These are phyloP conservation scores for Elsinoe necatrix DNA, from an alignment of 2,329 filamentous ascomycete genomes.

Conservation along the genomic window DNA sequence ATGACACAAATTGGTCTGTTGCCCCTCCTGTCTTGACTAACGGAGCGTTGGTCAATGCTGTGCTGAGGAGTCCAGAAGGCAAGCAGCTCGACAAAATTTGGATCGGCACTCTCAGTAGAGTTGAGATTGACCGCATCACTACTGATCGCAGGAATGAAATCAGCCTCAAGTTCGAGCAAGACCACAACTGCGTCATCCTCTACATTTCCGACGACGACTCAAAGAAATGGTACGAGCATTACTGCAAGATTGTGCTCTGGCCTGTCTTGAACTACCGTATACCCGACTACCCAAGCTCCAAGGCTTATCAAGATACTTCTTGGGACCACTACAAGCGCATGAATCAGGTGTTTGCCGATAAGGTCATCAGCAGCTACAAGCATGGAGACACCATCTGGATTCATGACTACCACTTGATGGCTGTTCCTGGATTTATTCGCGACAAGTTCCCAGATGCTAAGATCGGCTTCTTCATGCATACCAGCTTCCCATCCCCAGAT, in stretches of 20 bases:
- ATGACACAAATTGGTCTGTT: conserved; percentile 72
- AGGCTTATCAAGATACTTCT: conserved; percentile 93
- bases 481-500: conserved; percentile 91
- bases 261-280: conserved; percentile 98
- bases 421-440: conserved; percentile 83
- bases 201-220: conserved; percentile 87
- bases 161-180: conserved; percentile 67
- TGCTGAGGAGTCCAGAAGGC: conserved; percentile 57
- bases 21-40: conserved; percentile 85
- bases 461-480: conserved; percentile 93
- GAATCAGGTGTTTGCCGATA: conserved; percentile 88
- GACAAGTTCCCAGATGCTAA: conserved; percentile 85
- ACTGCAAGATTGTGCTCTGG: conserved; percentile 97
- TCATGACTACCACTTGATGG: conserved; percentile 86
- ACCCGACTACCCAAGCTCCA: conserved; percentile 95
- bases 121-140: conserved; percentile 80
- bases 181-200: conserved; percentile 75
- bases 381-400: conserved; percentile 88
- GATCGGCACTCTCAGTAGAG: conserved; percentile 77
- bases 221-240: conserved; percentile 88
- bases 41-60: conserved; percentile 80
- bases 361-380: conserved; percentile 87
- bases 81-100: conserved; percentile 69
- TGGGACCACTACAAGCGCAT: conserved; percentile 91
- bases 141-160: conserved; percentile 74